Conservation (phyloP, 305 asterid species). For the Solanum hybrid region DNA sequence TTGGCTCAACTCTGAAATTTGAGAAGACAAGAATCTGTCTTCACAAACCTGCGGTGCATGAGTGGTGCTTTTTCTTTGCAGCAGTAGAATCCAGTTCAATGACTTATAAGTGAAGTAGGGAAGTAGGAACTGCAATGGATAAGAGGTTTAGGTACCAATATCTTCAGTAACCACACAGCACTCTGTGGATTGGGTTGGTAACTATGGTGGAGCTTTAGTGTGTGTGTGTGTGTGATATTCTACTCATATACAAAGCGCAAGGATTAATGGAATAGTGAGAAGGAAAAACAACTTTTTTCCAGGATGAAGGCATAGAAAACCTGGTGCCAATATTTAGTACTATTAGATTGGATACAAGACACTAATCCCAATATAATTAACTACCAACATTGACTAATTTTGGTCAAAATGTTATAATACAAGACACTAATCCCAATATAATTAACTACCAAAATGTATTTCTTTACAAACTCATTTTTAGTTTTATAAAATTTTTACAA, state of each 20-base stretch:
- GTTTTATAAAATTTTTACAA: too few relatives aligned
- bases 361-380: not conserved
- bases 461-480: too few relatives aligned
- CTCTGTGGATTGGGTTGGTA: too few relatives aligned
- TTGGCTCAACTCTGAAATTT: not conserved
- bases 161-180: too few relatives aligned
- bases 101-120: too few relatives aligned
- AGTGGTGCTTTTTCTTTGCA: not conserved
- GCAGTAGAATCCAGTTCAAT: not conserved
- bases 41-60: not conserved
- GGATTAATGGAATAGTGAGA: not conserved
- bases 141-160: too few relatives aligned
- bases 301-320: not conserved
- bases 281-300: not conserved
- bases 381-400: not conserved
- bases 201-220: too few relatives aligned
- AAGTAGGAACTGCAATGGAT: too few relatives aligned
- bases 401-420: not conserved
- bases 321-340: not conserved
- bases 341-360: not conserved
- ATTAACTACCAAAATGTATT: too few relatives aligned
- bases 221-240: too few relatives aligned
- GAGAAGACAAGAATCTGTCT: not conserved
- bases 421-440: too few relatives aligned
- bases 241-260: not conserved